Evolutionary conservation across 139 green algal species (phyloP), one percentile per base, ranked within the genome.

Genomic region (Chlamydomonas incerta): DNA sequence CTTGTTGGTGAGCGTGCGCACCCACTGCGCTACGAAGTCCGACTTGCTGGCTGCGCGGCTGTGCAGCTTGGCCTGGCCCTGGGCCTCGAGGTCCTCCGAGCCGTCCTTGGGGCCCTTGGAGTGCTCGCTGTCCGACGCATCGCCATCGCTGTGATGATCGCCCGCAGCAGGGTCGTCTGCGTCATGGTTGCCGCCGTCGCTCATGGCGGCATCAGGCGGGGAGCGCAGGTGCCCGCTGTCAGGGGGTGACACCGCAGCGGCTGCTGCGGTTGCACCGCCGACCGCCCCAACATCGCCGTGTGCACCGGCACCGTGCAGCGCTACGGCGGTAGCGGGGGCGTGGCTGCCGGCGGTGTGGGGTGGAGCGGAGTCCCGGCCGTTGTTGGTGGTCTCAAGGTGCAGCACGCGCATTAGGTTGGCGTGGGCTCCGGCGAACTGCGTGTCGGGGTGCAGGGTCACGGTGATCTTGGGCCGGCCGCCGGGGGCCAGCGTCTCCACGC

Each of bases 11-110:
- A 87, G 55, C 35, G 52, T 81, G 1, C 55, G 71, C 28, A 87
- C 81, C 81, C 81, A 87, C 47, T 81, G 55, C 14, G 81, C 81
- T 29, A 81, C 69, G n/a, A 87, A 87, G 52, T 87, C 81, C 3
- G 35, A 65, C 35, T 35, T 33, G 55, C 60, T 81, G 33, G 68
- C 35, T 62, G 33, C 41, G 41, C 65, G 41, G 21, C 77, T 41
- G 77, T 83, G 77, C 62, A 83, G 60, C 33, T 29, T n/a, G 34
- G 68, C 34, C 28, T 34, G n/a, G 14, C 18, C 65, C 65, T 35
- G 10, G 3, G 65, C 65, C 65, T 37, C 65, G 3, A 29, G 60
- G 60, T 66, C 60, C n/a, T 41, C n/a, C 41, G 41, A 50, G 2
- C 73, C 26, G 28, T 35, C 73, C 52, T 50, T 57, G 34, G 0